phyloP scores from a whole-genome alignment of 2,329 filamentous ascomycete genomes.

The Botrytis porri region DNA sequence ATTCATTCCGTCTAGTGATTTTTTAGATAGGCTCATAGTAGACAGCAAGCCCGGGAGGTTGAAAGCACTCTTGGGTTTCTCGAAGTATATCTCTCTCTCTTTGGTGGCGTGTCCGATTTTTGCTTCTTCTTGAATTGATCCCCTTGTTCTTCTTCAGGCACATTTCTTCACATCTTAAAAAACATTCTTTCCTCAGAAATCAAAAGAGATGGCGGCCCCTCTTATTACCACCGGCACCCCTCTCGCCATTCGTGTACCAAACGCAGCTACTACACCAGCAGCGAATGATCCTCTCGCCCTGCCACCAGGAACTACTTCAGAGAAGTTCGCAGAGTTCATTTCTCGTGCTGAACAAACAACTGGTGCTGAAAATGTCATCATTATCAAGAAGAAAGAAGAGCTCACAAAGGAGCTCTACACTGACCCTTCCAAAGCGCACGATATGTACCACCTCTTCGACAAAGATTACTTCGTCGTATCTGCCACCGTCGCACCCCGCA shows the following conservation, averaged over 20 bases:
- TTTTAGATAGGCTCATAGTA: background rate
- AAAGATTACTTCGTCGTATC: conserved; percentile 42
- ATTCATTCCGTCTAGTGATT: background rate
- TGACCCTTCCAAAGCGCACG: conserved; percentile 34
- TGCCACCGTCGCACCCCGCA: conserved; percentile 25
- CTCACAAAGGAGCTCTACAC: conserved; percentile 22
- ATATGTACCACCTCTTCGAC: conserved; percentile 42
- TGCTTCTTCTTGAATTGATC: background rate
- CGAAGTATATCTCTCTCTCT: background rate
- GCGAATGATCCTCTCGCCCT: conserved; percentile 21
- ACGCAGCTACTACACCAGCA: background rate
- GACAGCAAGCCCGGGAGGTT: background rate
- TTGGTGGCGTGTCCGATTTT: background rate
- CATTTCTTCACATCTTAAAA: background rate
- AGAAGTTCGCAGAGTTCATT: conserved; percentile 21
- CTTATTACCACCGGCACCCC: background rate
- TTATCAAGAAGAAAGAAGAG: conserved; percentile 19
- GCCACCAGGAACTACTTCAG: conserved; percentile 19
- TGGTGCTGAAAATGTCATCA: conserved; percentile 16
- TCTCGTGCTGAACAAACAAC: conserved; percentile 4
- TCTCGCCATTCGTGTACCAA: background rate
- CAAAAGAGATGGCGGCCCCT: background rate
- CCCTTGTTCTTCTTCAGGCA: background rate
- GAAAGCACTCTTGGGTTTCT: background rate
- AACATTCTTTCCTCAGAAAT: background rate